phyloP scores from a whole-genome alignment of 169 alveolate genomes.

The Plasmodium vivax region DNA sequence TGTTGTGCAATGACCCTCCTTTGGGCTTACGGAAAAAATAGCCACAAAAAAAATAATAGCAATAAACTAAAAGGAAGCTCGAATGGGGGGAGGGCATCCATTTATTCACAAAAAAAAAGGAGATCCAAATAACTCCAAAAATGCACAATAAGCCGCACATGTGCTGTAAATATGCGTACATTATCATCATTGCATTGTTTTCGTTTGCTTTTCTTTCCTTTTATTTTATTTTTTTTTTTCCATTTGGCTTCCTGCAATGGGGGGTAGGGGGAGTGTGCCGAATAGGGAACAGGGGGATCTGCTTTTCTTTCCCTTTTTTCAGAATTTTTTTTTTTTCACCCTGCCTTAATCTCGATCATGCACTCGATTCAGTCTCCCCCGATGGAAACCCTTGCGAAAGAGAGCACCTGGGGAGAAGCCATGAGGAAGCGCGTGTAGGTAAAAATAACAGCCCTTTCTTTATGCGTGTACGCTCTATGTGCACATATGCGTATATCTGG shows the following conservation, averaged over 20 bases:
- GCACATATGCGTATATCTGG: background rate
- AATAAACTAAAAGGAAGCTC: background rate
- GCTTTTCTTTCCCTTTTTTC: background rate
- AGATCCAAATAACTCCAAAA: background rate
- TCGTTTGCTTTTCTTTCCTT: background rate
- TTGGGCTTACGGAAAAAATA: background rate
- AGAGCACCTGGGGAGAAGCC: background rate
- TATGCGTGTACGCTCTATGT: background rate
- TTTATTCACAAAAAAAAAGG: background rate
- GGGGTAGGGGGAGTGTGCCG: background rate
- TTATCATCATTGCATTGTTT: background rate
- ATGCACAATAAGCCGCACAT: background rate
- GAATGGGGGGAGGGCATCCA: background rate
- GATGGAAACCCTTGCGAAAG: background rate
- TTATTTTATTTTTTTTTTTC: background rate
- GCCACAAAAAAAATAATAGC: background rate
- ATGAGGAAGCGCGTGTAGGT: background rate
- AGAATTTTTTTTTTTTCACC: background rate
- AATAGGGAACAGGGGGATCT: background rate
- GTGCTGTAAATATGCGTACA: background rate
- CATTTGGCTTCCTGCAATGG: background rate
- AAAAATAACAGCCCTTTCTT: background rate
- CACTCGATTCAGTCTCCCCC: background rate
- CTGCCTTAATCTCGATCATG: slow-evolving; percentile 3
- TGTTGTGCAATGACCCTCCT: background rate